A percentile compares a stretch with the other conserved stretches of the same genome.
Conservation (phyloP, 148 eudicot species). For the Persicaria tinctoria region DNA sequence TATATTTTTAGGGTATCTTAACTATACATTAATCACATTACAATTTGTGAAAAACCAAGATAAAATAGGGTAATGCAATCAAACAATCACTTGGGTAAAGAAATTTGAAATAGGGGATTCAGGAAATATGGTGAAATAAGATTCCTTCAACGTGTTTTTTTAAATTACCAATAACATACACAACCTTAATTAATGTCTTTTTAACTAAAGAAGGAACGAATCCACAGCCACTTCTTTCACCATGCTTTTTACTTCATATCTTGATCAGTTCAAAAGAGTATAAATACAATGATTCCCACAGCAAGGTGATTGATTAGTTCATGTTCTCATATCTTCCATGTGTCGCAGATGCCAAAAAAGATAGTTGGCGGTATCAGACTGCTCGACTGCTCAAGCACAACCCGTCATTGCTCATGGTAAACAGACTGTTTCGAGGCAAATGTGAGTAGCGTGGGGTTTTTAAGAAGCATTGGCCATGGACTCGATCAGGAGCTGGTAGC, state of each 20-base stretch:
- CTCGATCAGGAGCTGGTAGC: constrained; percentile 84
- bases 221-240: constrained; percentile 1
- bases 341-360: not conserved
- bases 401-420: not conserved
- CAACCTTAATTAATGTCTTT: not conserved
- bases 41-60: no score
- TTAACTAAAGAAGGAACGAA: not conserved
- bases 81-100: not conserved
- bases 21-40: no score
- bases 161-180: not conserved
- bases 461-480: constrained; percentile 76
- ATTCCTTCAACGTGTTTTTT: not conserved
- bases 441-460: not conserved
- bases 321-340: not conserved
- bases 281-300: not conserved
- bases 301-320: not conserved
- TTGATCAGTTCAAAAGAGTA: not conserved
- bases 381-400: not conserved
- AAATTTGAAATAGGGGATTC: not conserved
- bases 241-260: constrained; percentile 3
- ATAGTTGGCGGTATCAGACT: not conserved
- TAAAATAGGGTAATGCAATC: no score
- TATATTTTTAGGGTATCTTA: no score
- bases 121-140: not conserved
- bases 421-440: not conserved